Percentiles rank a stretch among this genome's conserved stretches.
Evolutionary conservation across 805 yeast genomes (phyloP).

Genomic region (Saccharomycopsis sp.): DNA sequence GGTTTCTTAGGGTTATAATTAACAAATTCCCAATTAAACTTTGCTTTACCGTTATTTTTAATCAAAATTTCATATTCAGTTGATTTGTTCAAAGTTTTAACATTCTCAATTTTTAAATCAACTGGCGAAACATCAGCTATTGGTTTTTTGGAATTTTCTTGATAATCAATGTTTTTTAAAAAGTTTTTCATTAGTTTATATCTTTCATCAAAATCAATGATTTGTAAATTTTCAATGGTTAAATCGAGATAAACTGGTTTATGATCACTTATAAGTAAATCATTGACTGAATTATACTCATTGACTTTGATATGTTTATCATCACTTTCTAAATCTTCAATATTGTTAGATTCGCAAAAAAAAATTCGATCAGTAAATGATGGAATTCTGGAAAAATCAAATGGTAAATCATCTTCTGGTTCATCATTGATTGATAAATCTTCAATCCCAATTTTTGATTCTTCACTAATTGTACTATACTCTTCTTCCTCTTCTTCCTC

Average conservation of each 20-base stretch:
- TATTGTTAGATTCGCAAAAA: conserved; percentile 24
- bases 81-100: conserved; percentile 21
- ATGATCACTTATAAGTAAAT: conserved; percentile 38
- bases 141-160: conserved; percentile 35
- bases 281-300: conserved; percentile 21
- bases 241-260: conserved; percentile 34
- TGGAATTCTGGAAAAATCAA: conserved; percentile 34
- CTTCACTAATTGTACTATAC: neutral
- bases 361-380: conserved; percentile 52
- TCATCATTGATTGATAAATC: conserved; percentile 18
- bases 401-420: conserved; percentile 20
- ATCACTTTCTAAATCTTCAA: conserved; percentile 21
- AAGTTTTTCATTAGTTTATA: conserved; percentile 28
- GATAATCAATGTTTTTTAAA: conserved; percentile 31
- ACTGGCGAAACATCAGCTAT: conserved; percentile 29
- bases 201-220: conserved; percentile 30
- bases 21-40: conserved; percentile 29
- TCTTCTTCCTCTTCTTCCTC: neutral
- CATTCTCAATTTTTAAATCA: conserved; percentile 23
- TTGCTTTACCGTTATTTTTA: conserved; percentile 24
- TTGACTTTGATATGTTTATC: conserved; percentile 22
- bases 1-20: conserved; percentile 24
- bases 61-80: conserved; percentile 25
- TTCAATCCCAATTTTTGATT: conserved; percentile 1
- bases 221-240: conserved; percentile 27